Evolutionary conservation across 768 basidiomycete genomes (phyloP), one percentile per base, ranked within the genome.

Genomic region (Fomitopsis pulvina): DNA sequence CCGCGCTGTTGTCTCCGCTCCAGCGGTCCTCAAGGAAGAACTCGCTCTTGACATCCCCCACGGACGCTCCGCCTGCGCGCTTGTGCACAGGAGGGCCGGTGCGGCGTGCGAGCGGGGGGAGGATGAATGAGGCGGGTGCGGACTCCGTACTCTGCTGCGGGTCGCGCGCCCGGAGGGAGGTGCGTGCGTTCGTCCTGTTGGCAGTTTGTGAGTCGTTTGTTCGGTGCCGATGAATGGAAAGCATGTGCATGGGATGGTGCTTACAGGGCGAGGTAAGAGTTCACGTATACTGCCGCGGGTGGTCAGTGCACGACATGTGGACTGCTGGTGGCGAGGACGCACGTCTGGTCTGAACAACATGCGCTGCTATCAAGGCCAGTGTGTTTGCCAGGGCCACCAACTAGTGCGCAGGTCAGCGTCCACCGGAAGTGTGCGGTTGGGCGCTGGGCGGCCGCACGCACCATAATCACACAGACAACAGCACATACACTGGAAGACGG

Each of bases 211-310:
- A 41, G 12, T 27, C 32, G 14, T 4, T 21, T 37, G 1, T 27
- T 16, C 12, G 16, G 9, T 12, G 7, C 30, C 2, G 18, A 4
- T n/a, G n/a, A n/a, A n/a, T n/a, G n/a, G 40, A 12, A 16, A 11
- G 37, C 6, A 2, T n/a, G 22, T 30, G 14, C 10, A 16, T 21
- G 5, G 5, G 24, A 5, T 14, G 9, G 34, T 26, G 24, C 52
- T 32, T 24, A 57, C 56, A 57, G 51, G 14, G 56, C 56, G 28
- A 57, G 29, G 38, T 49, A 57, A 11, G 56, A 57, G 50, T 57
- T 57, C 42, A 57, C 53, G 50, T 57, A 57, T 30, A 57, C 56
- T 57, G 34, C 5, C 18, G 30, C 16, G 8, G 18, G 14, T 12
- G 14, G 28, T n/a, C 10, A 0, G 8, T 14, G 20, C 21, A 32